These are phyloP conservation scores for Phalaenopsis equestris DNA, from an alignment of 106 monocot genomes.

Conservation along the genomic window DNA sequence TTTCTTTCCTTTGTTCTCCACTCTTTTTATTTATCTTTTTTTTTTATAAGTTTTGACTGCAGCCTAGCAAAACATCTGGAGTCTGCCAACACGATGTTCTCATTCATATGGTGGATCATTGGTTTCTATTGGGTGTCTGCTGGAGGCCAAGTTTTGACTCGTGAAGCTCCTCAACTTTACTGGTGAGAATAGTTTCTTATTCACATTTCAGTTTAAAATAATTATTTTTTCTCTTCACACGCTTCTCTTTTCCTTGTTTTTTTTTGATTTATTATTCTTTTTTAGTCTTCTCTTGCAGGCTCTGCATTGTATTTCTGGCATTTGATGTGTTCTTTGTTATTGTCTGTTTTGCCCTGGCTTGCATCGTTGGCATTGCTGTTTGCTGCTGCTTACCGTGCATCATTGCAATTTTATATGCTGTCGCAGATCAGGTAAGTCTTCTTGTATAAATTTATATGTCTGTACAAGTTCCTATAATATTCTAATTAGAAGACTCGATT, in stretches of 20 bases:
- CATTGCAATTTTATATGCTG: slow-evolving; percentile 67
- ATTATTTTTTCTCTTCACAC: neutral
- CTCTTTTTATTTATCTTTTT: neutral
- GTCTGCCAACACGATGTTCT: slow-evolving; percentile 67
- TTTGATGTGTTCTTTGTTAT: slow-evolving; percentile 79
- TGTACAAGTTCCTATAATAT: neutral
- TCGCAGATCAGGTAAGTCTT: slow-evolving; percentile 56
- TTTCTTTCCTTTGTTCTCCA: neutral
- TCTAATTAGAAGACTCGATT: neutral
- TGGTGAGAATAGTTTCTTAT: slow-evolving; percentile 25
- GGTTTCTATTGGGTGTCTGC: slow-evolving; percentile 67
- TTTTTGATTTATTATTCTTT: neutral
- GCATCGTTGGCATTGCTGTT: slow-evolving; percentile 68
- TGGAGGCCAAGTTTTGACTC: slow-evolving; percentile 49
- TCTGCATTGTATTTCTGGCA: slow-evolving; percentile 68
- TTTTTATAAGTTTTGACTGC: slow-evolving; percentile 1
- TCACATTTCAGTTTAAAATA: neutral
- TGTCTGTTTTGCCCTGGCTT: slow-evolving; percentile 64
- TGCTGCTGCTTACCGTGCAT: slow-evolving; percentile 79
- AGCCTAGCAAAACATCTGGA: slow-evolving; percentile 59
- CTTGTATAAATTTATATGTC: neutral
- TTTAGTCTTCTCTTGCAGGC: slow-evolving; percentile 40
- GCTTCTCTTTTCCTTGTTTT: neutral
- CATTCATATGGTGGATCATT: slow-evolving; percentile 76
- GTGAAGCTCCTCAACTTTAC: slow-evolving; percentile 57